Conservation (phyloP, 2,329 filamentous ascomycete species). For the Diplodia seriata region DNA sequence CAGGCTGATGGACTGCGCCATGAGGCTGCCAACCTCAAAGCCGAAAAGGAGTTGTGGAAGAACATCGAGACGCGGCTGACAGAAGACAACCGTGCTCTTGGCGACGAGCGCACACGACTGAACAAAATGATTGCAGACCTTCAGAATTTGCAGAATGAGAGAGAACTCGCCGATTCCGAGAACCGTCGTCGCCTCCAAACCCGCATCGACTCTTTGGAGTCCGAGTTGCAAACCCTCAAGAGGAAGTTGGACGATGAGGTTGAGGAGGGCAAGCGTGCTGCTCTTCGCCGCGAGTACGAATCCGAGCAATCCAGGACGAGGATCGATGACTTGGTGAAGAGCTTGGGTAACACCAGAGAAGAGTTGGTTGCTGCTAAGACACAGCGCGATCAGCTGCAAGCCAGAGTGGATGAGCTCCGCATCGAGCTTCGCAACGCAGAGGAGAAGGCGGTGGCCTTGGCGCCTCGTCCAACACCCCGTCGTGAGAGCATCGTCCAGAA, state of each 20-base stretch:
- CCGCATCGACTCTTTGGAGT: constrained; percentile 78
- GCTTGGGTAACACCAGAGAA: constrained; percentile 80
- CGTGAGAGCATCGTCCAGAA: constrained; percentile 47
- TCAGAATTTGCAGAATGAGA: constrained; percentile 90
- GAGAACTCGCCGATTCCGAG: constrained; percentile 83
- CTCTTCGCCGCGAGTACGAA: constrained; percentile 88
- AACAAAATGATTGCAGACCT: constrained; percentile 83
- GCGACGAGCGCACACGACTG: constrained; percentile 83
- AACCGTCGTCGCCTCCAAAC: constrained; percentile 78
- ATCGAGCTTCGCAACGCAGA: constrained; percentile 89
- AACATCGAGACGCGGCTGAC: constrained; percentile 87
- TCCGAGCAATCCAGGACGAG: constrained; percentile 85
- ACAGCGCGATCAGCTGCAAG: constrained; percentile 85
- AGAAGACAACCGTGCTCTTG: constrained; percentile 84
- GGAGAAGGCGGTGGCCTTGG: constrained; percentile 81
- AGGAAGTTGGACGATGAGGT: constrained; percentile 82
- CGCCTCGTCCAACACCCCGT: constrained; percentile 77
- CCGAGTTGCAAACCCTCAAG: constrained; percentile 78
- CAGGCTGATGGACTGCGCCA: constrained; percentile 85
- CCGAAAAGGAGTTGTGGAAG: constrained; percentile 94
- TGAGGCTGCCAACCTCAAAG: constrained; percentile 90
- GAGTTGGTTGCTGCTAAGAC: constrained; percentile 88
- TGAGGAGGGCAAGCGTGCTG: constrained; percentile 83
- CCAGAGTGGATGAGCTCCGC: constrained; percentile 84
- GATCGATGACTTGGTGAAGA: constrained; percentile 88